phyloP scores from a whole-genome alignment of 2,329 filamentous ascomycete species.

The Colletotrichum costaricense region DNA sequence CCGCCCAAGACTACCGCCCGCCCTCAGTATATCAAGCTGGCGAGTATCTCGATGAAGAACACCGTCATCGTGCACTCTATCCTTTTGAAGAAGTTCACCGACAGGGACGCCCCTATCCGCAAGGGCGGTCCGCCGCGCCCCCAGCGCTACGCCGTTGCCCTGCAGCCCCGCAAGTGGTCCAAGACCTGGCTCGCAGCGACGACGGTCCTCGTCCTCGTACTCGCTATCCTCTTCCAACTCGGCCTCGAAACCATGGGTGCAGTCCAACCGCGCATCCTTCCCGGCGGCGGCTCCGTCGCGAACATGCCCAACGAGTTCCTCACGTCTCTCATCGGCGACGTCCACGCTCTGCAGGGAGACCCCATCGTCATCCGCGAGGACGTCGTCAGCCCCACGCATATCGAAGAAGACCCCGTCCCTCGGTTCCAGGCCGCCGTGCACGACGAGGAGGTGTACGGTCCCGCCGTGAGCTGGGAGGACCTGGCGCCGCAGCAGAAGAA shows the following conservation, averaged over 20 bases:
- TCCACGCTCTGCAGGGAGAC: slow-evolving; percentile 45
- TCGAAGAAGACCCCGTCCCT: slow-evolving; percentile 37
- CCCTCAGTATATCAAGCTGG: slow-evolving; percentile 76
- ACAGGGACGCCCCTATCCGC: slow-evolving; percentile 46
- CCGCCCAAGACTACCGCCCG: slow-evolving; percentile 61
- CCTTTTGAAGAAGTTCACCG: slow-evolving; percentile 66
- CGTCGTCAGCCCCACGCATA: slow-evolving; percentile 34
- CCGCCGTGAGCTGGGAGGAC: slow-evolving; percentile 77
- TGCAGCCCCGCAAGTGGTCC: slow-evolving; percentile 64
- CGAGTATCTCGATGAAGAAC: slow-evolving; percentile 84
- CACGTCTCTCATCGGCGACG: slow-evolving; percentile 50
- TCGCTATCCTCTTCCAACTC: slow-evolving; percentile 72
- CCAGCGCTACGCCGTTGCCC: slow-evolving; percentile 77
- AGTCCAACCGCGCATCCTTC: slow-evolving; percentile 55
- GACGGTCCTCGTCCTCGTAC: slow-evolving; percentile 66
- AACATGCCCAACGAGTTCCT: slow-evolving; percentile 46
- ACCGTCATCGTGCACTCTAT: slow-evolving; percentile 84
- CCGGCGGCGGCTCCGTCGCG: neutral
- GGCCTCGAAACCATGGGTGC: slow-evolving; percentile 73
- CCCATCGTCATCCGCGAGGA: slow-evolving; percentile 53
- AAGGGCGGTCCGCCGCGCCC: slow-evolving; percentile 56
- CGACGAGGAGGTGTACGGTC: slow-evolving; percentile 58
- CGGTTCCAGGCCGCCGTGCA: slow-evolving; percentile 57
- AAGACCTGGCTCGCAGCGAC: slow-evolving; percentile 63
- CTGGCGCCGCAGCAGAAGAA: slow-evolving; percentile 70